Percentiles rank a stretch among this genome's conserved stretches.
These are phyloP conservation scores for Artemisia annua DNA, from an alignment of 129 eudicot species.

Conservation along the genomic window DNA sequence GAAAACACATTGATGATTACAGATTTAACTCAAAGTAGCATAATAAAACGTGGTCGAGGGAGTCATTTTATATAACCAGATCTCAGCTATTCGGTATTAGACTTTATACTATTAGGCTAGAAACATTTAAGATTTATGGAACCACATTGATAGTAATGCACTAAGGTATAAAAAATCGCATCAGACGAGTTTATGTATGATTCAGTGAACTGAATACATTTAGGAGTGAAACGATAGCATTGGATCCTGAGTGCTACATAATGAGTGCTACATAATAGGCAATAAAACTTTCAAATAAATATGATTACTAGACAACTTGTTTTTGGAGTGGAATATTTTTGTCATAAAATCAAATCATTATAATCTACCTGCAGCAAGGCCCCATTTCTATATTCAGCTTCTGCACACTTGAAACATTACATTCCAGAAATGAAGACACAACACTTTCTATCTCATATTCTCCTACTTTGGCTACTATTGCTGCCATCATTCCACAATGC, in stretches of 20 bases:
- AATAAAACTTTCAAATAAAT: conserved; percentile 36
- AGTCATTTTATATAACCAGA: background rate
- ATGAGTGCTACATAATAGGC: conserved; percentile 26
- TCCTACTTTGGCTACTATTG: conserved; percentile 34
- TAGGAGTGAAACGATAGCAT: conserved; percentile 22
- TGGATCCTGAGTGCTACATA: conserved; percentile 39
- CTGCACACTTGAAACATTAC: conserved; percentile 21
- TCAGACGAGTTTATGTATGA: background rate
- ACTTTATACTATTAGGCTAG: background rate
- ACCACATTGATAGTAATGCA: too few species aligned
- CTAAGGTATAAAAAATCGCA: too few species aligned
- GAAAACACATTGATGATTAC: background rate
- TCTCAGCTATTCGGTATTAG: background rate
- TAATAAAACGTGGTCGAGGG: background rate
- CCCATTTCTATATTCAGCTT: conserved; percentile 25
- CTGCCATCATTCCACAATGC: conserved; percentile 18
- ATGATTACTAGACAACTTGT: conserved; percentile 34
- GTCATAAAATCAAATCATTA: conserved; percentile 18
- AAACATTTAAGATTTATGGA: too few species aligned
- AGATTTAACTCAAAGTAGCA: background rate
- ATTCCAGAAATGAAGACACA: conserved; percentile 35
- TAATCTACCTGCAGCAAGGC: background rate
- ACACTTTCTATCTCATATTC: conserved; percentile 27
- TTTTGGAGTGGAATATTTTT: conserved; percentile 1
- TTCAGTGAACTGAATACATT: background rate